Base-by-base conservation (phyloP, 371 early-diverging fungal species). In the Furculomyces boomerangus region DNA sequence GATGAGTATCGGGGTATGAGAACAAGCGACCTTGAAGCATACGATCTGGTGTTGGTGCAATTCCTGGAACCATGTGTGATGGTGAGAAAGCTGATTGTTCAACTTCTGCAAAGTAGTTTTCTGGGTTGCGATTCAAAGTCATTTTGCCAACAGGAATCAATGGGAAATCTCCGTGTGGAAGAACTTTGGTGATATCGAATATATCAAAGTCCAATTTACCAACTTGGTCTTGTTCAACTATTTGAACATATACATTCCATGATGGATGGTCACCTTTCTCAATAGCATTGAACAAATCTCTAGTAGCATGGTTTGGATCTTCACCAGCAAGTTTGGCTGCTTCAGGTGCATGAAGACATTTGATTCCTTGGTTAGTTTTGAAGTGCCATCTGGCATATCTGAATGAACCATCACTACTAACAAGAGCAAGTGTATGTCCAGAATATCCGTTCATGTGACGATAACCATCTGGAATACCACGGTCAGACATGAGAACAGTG, bases 361-460 rank as follows among this genome's bases (percentile, higher is more conserved):
- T 78, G 71, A 82, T 76, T 49, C 87, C 87, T 64, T 82, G 84
- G 58, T 82, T 73, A 32, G 87, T 77, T 68, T 80, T 83, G 72
- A 81, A 87, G 72, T 90, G 88, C 80, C 81, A 88, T 71, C 87
- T 88, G 74, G 84, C 85, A 50, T 80, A 82, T 54, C 71, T 71
- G 67, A 72, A 73, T 54, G 77, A 65, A 49, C 85, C 86, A 16
- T 80, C 60, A 25, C 68, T 73, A 61, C 82, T 75, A 44, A 88
- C 86, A 27, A 87, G 67, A 63, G 81, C 81, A 49, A 86, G 72
- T 5, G 87, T 75, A 67, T 87, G 88, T 39, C 80, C 78, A 40
- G 77, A 78, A 61, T 76, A 87, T 10, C 86, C 86, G 66, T 86
- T 71, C 79, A 87, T 75, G 67, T 78, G 74, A 55, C 85, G 80